Percentiles rank a stretch among this genome's conserved stretches.
phyloP scores from a whole-genome alignment of 1,139 yeast genomes.

The Entelexis sorbosivorans region DNA sequence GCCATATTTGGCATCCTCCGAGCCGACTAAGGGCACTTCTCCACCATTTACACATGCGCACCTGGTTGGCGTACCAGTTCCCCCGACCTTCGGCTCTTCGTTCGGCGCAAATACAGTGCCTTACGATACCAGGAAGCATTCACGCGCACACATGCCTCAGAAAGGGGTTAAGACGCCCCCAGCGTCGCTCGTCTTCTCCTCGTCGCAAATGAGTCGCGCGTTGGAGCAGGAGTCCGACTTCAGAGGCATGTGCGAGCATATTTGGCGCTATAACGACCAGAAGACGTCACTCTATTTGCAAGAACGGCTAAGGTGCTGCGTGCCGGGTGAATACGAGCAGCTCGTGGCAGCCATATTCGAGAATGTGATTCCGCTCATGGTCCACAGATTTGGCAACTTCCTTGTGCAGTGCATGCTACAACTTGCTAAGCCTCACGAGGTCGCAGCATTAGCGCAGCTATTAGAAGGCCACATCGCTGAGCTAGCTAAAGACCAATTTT shows the following conservation, averaged over 20 bases:
- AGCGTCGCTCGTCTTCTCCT: background rate
- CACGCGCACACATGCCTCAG: background rate
- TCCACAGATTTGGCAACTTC: conserved; percentile 37
- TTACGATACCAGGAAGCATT: background rate
- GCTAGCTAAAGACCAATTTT: conserved; percentile 33
- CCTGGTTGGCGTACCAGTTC: too few species aligned
- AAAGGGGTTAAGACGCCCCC: too few species aligned
- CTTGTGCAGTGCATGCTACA: conserved; percentile 36
- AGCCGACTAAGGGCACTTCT: too few species aligned
- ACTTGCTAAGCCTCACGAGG: conserved; percentile 30
- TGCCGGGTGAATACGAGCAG: conserved; percentile 28
- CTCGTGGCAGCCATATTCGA: conserved; percentile 30
- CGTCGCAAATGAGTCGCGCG: background rate
- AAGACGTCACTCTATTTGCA: conserved; percentile 37
- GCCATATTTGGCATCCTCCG: too few species aligned
- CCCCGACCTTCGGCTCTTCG: too few species aligned
- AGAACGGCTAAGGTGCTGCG: conserved; percentile 33
- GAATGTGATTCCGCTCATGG: conserved; percentile 31
- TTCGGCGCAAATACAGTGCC: background rate
- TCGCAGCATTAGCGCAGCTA: conserved; percentile 26
- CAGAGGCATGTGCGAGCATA: conserved; percentile 28
- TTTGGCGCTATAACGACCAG: conserved; percentile 33
- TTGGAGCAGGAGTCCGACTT: background rate
- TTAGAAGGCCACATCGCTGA: conserved; percentile 12
- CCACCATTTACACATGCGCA: too few species aligned